Evolutionary conservation across 139 green algal species (phyloP), one percentile per base, ranked within the genome.

Genomic region (Chlorella sp.): DNA sequence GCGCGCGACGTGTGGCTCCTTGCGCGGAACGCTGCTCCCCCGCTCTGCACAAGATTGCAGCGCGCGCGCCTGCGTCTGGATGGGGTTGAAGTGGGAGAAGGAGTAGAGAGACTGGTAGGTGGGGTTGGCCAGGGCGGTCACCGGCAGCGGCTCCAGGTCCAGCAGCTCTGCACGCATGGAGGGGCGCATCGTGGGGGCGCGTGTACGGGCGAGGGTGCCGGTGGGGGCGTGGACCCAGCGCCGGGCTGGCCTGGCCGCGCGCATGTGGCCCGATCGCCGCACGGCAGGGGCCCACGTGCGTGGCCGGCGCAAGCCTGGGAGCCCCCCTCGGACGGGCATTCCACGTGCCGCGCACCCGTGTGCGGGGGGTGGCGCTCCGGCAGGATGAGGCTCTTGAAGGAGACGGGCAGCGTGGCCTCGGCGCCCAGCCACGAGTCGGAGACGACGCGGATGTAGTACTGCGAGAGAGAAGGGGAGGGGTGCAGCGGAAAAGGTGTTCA

Each of bases 1-100:
- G n/a, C n/a, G n/a, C n/a, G n/a, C n/a, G n/a, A n/a, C n/a, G n/a
- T n/a, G n/a, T n/a, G n/a, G n/a, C n/a, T n/a, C n/a, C n/a, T n/a
- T n/a, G n/a, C n/a, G n/a, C n/a, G n/a, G n/a, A n/a, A n/a, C 55
- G n/a, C 55, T 7, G n/a, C 55, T 8, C 27, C 55, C 55, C 55
- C 27, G n/a, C 21, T 7, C 55, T 19, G 51, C 51, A 7, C 27
- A 8, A 38, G 29, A 40, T 31, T 31, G 1, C 56, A 11, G 33
- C 59, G 14, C 25, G 21, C 2, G 42, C 51, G 84, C 87, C 83
- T 96, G 92, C 33, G 95, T 98, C 84, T 99, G 96, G 41, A 99
- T 97, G 59, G 96, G 92, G 88, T 99, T 99, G 90, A 99, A 99
- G 87, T 98, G 93, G 6, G 89, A 88, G 81, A 98, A 98, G n/a